Conservation (phyloP, 129 eudicot genomes). For the Centella asiatica region DNA sequence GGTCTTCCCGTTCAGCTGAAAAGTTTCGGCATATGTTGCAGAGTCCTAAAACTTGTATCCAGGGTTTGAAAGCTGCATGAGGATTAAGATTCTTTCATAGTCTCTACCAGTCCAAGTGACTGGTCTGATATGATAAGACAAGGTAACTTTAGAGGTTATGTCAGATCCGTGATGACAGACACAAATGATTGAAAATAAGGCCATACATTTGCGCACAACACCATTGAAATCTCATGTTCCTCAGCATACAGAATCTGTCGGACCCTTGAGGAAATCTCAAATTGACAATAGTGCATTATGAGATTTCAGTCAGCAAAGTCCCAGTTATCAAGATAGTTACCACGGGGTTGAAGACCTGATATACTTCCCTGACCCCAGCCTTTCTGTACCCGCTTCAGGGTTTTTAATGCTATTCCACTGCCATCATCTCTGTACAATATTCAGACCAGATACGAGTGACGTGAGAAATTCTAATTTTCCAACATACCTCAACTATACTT, state of each 20-base stretch:
- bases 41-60: not conserved
- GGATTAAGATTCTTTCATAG: not conserved
- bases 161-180: not conserved
- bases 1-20: too few relatives aligned
- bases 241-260: not conserved
- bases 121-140: not conserved
- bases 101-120: not conserved
- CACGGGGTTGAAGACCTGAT: conserved; percentile 34
- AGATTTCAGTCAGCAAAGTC: conserved; percentile 17
- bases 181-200: too few relatives aligned
- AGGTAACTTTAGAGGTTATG: not conserved
- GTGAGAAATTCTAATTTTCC: not conserved
- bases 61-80: not conserved
- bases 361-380: conserved; percentile 81
- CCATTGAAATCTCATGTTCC: not conserved
- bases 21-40: too few relatives aligned
- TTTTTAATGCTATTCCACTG: conserved; percentile 58
- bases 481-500: not conserved
- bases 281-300: not conserved
- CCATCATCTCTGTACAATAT: conserved; percentile 80
- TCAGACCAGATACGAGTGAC: conserved; percentile 3
- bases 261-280: not conserved
- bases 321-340: conserved; percentile 45
- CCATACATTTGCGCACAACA: not conserved
- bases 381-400: conserved; percentile 64